Conservation (phyloP, 2,329 filamentous ascomycete species). For the Aaosphaeria pasadenensis region DNA sequence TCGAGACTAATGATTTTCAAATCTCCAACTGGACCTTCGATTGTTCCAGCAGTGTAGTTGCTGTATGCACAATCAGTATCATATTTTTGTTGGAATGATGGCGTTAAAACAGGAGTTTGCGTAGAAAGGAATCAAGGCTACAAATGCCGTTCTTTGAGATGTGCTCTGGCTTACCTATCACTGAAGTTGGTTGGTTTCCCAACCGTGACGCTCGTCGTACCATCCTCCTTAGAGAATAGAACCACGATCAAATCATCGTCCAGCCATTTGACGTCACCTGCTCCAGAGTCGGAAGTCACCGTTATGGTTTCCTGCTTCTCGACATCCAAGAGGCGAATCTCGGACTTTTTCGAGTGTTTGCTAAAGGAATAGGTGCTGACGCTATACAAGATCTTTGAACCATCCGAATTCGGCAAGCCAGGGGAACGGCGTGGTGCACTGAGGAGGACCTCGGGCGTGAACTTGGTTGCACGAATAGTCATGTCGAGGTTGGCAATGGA, state of each 20-base stretch:
- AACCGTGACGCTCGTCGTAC: conserved; percentile 37
- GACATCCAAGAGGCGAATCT: conserved; percentile 71
- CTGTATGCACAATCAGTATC: conserved; percentile 11
- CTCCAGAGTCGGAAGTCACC: conserved; percentile 62
- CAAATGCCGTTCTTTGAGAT: background rate
- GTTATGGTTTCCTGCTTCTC: conserved; percentile 62
- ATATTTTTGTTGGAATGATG: background rate
- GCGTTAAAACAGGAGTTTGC: background rate
- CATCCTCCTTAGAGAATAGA: conserved; percentile 44
- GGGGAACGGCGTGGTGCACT: conserved; percentile 70
- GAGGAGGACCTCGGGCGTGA: conserved; percentile 75
- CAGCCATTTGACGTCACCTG: conserved; percentile 75
- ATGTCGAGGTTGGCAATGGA: conserved; percentile 41
- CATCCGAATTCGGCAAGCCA: conserved; percentile 66
- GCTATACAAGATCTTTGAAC: conserved; percentile 64
- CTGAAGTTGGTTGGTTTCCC: conserved; percentile 30
- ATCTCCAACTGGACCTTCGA: conserved; percentile 48
- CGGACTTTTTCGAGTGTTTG: conserved; percentile 64
- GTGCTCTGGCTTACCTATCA: conserved; percentile 20
- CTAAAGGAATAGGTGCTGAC: conserved; percentile 79
- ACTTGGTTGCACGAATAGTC: conserved; percentile 68
- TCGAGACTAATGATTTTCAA: conserved; percentile 44
- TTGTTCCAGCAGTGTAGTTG: conserved; percentile 41
- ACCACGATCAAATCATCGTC: conserved; percentile 63
- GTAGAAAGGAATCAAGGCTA: background rate